These are phyloP conservation scores for Phlyctochytrium bullatum DNA, from an alignment of 192 early-diverging fungal genomes.

Conservation along the genomic window DNA sequence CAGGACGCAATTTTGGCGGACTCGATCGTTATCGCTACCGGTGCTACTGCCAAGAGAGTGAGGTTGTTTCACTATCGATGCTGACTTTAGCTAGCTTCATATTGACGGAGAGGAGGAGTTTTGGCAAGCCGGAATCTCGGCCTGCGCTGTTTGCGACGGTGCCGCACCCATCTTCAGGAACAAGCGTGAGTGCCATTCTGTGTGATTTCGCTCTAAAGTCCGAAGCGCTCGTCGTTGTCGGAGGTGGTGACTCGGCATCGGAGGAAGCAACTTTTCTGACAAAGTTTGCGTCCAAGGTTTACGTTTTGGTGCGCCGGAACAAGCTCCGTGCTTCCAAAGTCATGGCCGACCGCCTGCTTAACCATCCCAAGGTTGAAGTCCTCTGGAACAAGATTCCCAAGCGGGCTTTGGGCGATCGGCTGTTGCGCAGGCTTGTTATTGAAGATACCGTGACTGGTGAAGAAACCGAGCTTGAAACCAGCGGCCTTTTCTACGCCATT, in stretches of 20 bases:
- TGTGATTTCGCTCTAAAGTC: background rate
- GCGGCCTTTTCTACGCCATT: constrained; percentile 96
- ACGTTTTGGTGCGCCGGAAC: constrained; percentile 86
- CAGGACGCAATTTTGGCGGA: constrained; percentile 72
- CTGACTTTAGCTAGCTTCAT: constrained; percentile 12
- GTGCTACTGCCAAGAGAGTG: constrained; percentile 88
- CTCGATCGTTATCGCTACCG: constrained; percentile 86
- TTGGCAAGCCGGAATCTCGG: constrained; percentile 96
- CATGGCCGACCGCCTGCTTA: constrained; percentile 82
- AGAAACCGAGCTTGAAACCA: constrained; percentile 63
- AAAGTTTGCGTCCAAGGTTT: constrained; percentile 90
- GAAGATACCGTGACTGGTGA: constrained; percentile 67
- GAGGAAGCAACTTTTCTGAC: constrained; percentile 96
- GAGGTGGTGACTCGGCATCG: constrained; percentile 87
- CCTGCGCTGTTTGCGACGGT: constrained; percentile 97
- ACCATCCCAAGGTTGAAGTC: constrained; percentile 83
- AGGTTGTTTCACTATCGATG: background rate
- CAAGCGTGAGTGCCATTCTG: constrained; percentile 48
- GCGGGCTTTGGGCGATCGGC: constrained; percentile 78
- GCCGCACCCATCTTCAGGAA: constrained; percentile 93
- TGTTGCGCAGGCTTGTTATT: constrained; percentile 69
- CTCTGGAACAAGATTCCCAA: constrained; percentile 80
- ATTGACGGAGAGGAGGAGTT: constrained; percentile 82
- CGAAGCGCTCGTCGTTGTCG: constrained; percentile 76
- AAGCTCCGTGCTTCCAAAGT: constrained; percentile 92